Conservation (phyloP, 2,329 filamentous ascomycete genomes). For the Penicillium brevicompactum region DNA sequence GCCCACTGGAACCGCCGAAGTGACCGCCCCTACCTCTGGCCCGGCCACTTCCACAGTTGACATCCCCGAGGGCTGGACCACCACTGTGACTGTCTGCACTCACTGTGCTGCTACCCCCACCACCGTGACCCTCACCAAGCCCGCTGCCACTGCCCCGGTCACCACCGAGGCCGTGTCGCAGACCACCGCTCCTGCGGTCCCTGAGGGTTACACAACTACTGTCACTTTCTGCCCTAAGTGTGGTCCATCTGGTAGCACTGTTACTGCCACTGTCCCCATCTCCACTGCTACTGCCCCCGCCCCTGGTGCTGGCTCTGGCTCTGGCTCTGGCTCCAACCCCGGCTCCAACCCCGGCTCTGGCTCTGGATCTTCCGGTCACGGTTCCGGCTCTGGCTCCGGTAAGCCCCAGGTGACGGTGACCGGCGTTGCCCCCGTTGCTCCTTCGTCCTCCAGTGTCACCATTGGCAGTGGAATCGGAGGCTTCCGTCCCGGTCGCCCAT, state of each 20-base stretch:
- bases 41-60: conserved; percentile 22
- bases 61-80: conserved; percentile 43
- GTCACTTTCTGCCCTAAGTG: conserved; percentile 22
- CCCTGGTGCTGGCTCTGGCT: neutral
- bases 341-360: neutral
- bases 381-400: neutral
- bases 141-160: conserved; percentile 23
- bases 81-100: conserved; percentile 44
- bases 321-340: neutral
- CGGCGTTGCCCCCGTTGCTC: neutral
- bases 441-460: conserved; percentile 1
- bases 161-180: conserved; percentile 9
- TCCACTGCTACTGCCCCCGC: neutral
- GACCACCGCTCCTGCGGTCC: conserved; percentile 8
- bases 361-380: conserved; percentile 2
- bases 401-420: conserved; percentile 3
- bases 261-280: conserved; percentile 25
- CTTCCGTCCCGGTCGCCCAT: conserved; percentile 9
- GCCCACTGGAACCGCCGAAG: conserved; percentile 12
- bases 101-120: conserved; percentile 42
- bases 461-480: conserved; percentile 4
- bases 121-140: conserved; percentile 38
- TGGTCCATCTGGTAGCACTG: conserved; percentile 19
- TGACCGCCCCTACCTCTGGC: conserved; percentile 18
- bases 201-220: conserved; percentile 18